phyloP scores from a whole-genome alignment of 768 basidiomycete species.

The Amanita molliuscula region DNA sequence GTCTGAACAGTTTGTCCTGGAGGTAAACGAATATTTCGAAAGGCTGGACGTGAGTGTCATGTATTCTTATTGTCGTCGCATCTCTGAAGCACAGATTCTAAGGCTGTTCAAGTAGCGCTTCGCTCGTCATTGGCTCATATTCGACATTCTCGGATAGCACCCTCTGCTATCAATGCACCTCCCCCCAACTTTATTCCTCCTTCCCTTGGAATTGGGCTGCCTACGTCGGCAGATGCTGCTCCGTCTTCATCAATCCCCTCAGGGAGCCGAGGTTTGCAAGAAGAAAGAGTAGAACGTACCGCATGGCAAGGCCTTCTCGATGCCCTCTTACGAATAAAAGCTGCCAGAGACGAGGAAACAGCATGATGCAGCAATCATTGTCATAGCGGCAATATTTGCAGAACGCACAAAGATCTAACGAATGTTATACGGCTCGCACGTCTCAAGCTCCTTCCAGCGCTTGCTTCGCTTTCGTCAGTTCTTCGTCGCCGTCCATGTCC shows the following conservation, averaged over 20 bases:
- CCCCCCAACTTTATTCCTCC: slow-evolving; percentile 65
- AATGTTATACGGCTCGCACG: background rate
- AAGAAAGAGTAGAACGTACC: slow-evolving; percentile 65
- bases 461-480: slow-evolving; percentile 48
- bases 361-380: slow-evolving; percentile 11
- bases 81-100: background rate
- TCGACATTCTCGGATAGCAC: slow-evolving; percentile 71
- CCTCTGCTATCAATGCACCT: slow-evolving; percentile 80
- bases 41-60: slow-evolving; percentile 54
- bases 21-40: slow-evolving; percentile 81
- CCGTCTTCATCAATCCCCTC: background rate
- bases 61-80: background rate
- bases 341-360: slow-evolving; percentile 20
- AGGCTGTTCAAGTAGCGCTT: slow-evolving; percentile 71
- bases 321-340: slow-evolving; percentile 56
- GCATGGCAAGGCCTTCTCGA: slow-evolving; percentile 70
- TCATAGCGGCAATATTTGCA: background rate
- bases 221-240: slow-evolving; percentile 14
- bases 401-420: background rate
- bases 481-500: slow-evolving; percentile 29
- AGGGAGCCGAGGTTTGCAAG: slow-evolving; percentile 57
- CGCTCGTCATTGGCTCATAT: slow-evolving; percentile 77
- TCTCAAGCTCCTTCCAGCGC: slow-evolving; percentile 27
- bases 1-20: slow-evolving; percentile 76
- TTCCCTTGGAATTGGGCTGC: slow-evolving; percentile 69